Base-by-base conservation (phyloP, 2,329 filamentous ascomycete species). In the Aspergillus pseudoglaucus region DNA sequence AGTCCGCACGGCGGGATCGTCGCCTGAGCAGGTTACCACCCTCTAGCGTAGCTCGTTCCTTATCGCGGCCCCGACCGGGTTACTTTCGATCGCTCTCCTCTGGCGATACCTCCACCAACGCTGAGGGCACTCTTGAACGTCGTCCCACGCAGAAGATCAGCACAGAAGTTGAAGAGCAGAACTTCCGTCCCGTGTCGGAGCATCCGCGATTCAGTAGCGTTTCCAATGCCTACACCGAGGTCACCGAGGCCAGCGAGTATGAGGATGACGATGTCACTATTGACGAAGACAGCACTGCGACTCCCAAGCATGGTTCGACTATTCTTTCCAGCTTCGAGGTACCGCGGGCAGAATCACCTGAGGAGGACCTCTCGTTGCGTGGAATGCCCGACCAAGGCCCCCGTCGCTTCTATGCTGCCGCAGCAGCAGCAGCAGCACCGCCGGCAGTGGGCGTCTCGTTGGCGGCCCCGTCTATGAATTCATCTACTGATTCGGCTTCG, bases 11-110 rank as follows among this genome's bases (percentile, higher is more conserved):
- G 62, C 80, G 81, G 53, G 90, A 88, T 44, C 82, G 84, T 55
- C 82, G 90, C 49, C 80, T 96, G 70, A 96, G 90, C 70, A 81
- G 91, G 38, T 73, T 97, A 39, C 88, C 90, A 3, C 89, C 90
- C 6, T 75, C 90, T 50, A 88, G 88, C 17, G 85, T 89, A 33
- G 85, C 87, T 51, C 89, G 89, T 59, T 90, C 91, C 46, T 76
- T 96, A 49, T 88, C 69, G 64, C 85, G 87, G 62, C 83, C 82
- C 55, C 81, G 89, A 53, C 87, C 88, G 3, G 87, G 85, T 15
- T 95, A 88, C 69, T 90, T 90, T 64, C 84, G 89, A 37, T 86
- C 85, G 46, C 70, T 85, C 58, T 89, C 84, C 37, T 75, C 82
- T 46, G 85, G 86, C 57, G 56, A 70, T 59, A 61, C 66, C 60